A percentile compares a stretch with the other conserved stretches of the same genome.
Evolutionary conservation across 2,329 filamentous ascomycete species (phyloP).

Genomic region (Xylaria sp.): DNA sequence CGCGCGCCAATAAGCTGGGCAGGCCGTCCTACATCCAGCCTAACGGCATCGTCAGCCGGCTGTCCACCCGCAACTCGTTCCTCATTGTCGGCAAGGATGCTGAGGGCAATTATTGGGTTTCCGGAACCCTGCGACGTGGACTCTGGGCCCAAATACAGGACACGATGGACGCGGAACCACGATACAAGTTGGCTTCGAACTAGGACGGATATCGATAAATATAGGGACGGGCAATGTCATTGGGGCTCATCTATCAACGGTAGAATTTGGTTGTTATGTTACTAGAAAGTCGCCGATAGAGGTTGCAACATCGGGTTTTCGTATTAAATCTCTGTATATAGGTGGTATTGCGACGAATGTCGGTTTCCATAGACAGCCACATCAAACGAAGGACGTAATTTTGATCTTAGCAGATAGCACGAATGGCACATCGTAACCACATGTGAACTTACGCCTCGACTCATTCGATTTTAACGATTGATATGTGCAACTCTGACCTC

Average conservation of each 20-base stretch:
- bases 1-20: slow-evolving; percentile 15
- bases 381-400: no score
- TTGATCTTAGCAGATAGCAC: no score
- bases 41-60: slow-evolving; percentile 11
- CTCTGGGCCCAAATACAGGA: slow-evolving; percentile 36
- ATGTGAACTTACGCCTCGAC: no score
- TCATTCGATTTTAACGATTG: no score
- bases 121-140: slow-evolving; percentile 23
- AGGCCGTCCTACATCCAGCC: slow-evolving; percentile 27
- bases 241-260: not conserved
- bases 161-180: slow-evolving; percentile 19
- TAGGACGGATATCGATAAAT: not conserved
- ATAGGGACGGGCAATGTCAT: not conserved
- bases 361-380: no score
- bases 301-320: no score
- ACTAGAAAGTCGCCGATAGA: no score
- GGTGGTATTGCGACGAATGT: no score
- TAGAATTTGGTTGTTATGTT: no score
- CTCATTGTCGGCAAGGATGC: slow-evolving; percentile 30
- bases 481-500: no score
- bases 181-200: not conserved
- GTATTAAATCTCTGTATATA: no score
- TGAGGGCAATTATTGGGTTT: slow-evolving; percentile 31
- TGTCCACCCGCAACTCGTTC: slow-evolving; percentile 23
- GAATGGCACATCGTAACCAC: no score